Percentiles rank a stretch among this genome's conserved stretches.
These are phyloP conservation scores for Simmondsia chinensis DNA, from an alignment of 148 eudicot species.

Conservation along the genomic window DNA sequence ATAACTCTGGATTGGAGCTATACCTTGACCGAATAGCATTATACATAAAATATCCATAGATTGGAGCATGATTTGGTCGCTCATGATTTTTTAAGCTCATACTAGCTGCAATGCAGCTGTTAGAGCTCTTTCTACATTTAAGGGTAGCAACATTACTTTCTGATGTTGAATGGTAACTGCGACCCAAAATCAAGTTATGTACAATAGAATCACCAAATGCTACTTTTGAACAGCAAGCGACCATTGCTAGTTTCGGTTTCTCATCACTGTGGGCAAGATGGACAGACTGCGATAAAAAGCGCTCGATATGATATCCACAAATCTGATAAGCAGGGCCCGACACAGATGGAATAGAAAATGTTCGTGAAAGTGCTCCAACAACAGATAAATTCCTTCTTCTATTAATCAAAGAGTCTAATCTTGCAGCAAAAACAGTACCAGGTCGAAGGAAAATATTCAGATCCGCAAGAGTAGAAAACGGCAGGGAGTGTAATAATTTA, in stretches of 20 bases:
- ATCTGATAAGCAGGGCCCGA: constrained; percentile 65
- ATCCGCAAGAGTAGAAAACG: constrained; percentile 21
- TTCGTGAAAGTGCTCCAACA: constrained; percentile 54
- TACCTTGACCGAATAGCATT: constrained; percentile 36
- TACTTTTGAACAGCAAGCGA: constrained; percentile 35
- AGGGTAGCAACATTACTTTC: constrained; percentile 19
- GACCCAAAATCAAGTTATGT: constrained; percentile 23
- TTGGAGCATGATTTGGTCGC: constrained; percentile 20
- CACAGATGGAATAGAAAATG: constrained; percentile 64
- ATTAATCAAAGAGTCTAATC: constrained; percentile 37
- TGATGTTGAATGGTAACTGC: constrained; percentile 15
- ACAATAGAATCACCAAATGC: constrained; percentile 23
- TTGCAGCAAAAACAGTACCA: constrained; percentile 41
- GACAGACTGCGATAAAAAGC: constrained; percentile 28
- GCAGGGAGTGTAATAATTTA: constrained; percentile 24
- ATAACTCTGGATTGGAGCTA: constrained; percentile 15
- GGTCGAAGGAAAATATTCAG: constrained; percentile 32
- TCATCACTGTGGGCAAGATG: constrained; percentile 7
- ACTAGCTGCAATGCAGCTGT: constrained; percentile 27
- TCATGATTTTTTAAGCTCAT: constrained; percentile 50
- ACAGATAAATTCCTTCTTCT: constrained; percentile 37
- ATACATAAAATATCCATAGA: constrained; percentile 44
- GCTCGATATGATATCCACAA: constrained; percentile 54
- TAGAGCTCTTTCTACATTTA: constrained; percentile 21
- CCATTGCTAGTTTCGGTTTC: constrained; percentile 30